These are phyloP conservation scores for Ophiocordyceps sinensis DNA, from an alignment of 2,329 filamentous ascomycete species.

Conservation along the genomic window DNA sequence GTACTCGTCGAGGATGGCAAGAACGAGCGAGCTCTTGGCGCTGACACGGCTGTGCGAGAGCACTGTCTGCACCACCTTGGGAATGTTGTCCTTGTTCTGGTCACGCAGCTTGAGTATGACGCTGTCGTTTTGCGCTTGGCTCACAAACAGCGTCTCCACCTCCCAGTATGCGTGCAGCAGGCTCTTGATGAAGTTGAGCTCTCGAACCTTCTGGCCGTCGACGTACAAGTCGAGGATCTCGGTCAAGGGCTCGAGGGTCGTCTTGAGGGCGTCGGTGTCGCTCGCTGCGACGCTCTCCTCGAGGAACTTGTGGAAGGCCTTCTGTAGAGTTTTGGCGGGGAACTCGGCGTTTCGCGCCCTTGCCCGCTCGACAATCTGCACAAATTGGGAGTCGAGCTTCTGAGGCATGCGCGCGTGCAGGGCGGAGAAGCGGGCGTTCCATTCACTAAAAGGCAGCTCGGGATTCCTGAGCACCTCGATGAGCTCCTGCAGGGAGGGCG, in stretches of 20 bases:
- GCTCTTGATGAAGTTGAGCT: conserved; percentile 66
- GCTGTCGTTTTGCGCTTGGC: conserved; percentile 81
- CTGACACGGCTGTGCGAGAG: conserved; percentile 87
- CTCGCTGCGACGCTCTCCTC: conserved; percentile 65
- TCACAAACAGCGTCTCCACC: conserved; percentile 78
- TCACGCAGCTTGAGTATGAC: conserved; percentile 89
- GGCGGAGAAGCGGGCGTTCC: conserved; percentile 88
- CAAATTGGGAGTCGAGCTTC: conserved; percentile 72
- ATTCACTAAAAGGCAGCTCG: conserved; percentile 90
- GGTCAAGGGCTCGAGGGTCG: conserved; percentile 59
- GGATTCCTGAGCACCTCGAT: conserved; percentile 81
- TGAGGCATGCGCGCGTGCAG: conserved; percentile 96
- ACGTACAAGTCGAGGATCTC: conserved; percentile 67
- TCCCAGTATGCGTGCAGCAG: conserved; percentile 72
- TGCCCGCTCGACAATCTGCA: conserved; percentile 74
- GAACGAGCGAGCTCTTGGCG: conserved; percentile 83
- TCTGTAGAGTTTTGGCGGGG: conserved; percentile 74
- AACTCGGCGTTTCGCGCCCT: conserved; percentile 72
- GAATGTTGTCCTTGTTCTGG: conserved; percentile 85
- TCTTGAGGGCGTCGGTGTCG: conserved; percentile 61
- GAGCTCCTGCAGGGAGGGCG: conserved; percentile 68
- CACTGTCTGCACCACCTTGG: conserved; percentile 73
- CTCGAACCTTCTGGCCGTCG: conserved; percentile 82
- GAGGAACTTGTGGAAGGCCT: conserved; percentile 75
- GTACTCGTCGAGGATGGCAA: conserved; percentile 89